phyloP scores from a whole-genome alignment of 2,329 filamentous ascomycete genomes.

The Sclerotinia sclerotiorum region DNA sequence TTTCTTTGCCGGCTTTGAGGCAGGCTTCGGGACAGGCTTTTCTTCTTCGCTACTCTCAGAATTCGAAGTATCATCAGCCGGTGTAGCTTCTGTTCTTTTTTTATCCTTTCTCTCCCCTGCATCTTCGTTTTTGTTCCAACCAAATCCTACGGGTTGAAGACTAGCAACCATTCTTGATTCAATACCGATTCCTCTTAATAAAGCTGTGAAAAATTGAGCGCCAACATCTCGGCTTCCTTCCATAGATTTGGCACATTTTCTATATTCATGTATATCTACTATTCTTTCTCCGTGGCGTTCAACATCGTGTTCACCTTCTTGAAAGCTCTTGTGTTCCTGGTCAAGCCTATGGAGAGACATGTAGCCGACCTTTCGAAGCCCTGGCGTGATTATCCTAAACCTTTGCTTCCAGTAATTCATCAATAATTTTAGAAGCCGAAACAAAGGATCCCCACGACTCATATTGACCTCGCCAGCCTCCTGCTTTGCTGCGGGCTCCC shows the following conservation, averaged over 20 bases:
- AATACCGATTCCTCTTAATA: conserved; percentile 76
- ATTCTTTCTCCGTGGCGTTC: conserved; percentile 76
- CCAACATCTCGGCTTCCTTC: conserved; percentile 84
- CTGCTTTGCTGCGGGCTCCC: conserved; percentile 63
- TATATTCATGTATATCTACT: conserved; percentile 64
- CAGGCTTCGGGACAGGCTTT: conserved; percentile 18
- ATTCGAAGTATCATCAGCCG: conserved; percentile 44
- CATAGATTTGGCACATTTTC: conserved; percentile 64
- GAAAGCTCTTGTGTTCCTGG: conserved; percentile 69
- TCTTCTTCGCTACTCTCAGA: conserved; percentile 22
- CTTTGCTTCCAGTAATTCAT: conserved; percentile 84
- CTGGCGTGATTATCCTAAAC: conserved; percentile 75
- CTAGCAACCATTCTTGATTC: conserved; percentile 82
- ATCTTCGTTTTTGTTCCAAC: conserved; percentile 85
- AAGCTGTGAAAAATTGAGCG: conserved; percentile 83
- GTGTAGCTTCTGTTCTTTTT: conserved; percentile 33
- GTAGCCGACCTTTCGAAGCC: conserved; percentile 86
- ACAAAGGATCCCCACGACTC: conserved; percentile 78
- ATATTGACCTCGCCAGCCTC: conserved; percentile 73
- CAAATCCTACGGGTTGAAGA: conserved; percentile 83
- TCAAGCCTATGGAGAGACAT: conserved; percentile 74
- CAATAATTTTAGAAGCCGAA: conserved; percentile 73
- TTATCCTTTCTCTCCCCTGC: conserved; percentile 51
- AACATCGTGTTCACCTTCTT: conserved; percentile 59
- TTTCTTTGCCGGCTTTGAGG: conserved; percentile 30